Conservation (phyloP, 225 moss, liverwort and hornwort species). For the Polytrichum commune region DNA sequence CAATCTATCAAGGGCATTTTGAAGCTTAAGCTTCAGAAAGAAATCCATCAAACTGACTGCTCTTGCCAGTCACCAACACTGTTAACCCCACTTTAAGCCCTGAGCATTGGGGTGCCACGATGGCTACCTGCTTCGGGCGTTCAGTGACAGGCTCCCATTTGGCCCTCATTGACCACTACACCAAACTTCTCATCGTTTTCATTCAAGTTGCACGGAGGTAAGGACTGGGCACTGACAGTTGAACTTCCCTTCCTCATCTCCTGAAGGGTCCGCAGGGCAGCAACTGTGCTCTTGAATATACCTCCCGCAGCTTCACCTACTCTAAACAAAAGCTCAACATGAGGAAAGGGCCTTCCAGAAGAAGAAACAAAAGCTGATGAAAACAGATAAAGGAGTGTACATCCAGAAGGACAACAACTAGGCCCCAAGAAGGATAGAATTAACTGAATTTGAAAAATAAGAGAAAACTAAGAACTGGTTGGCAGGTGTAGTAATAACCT, state of each 20-base stretch:
- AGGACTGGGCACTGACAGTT: slow-evolving; percentile 50
- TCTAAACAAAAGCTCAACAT: neutral
- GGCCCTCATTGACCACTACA: slow-evolving; percentile 31
- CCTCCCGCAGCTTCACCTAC: slow-evolving; percentile 32
- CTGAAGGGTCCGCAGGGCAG: slow-evolving; percentile 47
- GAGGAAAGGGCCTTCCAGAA: too few species aligned
- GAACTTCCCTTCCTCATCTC: slow-evolving; percentile 61
- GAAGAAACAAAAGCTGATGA: too few species aligned
- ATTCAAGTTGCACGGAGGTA: slow-evolving; percentile 49
- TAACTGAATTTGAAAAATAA: too few species aligned
- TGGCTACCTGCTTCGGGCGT: slow-evolving; percentile 5
- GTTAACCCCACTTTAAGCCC: slow-evolving; percentile 4
- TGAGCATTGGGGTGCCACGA: slow-evolving; percentile 18
- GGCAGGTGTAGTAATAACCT: slow-evolving; percentile 15
- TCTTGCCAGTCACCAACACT: slow-evolving; percentile 14
- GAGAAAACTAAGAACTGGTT: too few species aligned
- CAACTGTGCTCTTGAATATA: slow-evolving; percentile 49
- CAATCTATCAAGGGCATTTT: too few species aligned
- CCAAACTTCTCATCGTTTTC: slow-evolving; percentile 43
- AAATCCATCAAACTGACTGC: neutral
- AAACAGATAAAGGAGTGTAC: too few species aligned
- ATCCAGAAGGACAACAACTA: too few species aligned
- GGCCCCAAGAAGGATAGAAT: too few species aligned
- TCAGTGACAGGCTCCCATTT: slow-evolving; percentile 4
- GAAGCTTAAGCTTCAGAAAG: too few species aligned